Evolutionary conservation across 2,329 filamentous ascomycete species (phyloP), one percentile per base, ranked within the genome.

Genomic region (Fusarium concolor): DNA sequence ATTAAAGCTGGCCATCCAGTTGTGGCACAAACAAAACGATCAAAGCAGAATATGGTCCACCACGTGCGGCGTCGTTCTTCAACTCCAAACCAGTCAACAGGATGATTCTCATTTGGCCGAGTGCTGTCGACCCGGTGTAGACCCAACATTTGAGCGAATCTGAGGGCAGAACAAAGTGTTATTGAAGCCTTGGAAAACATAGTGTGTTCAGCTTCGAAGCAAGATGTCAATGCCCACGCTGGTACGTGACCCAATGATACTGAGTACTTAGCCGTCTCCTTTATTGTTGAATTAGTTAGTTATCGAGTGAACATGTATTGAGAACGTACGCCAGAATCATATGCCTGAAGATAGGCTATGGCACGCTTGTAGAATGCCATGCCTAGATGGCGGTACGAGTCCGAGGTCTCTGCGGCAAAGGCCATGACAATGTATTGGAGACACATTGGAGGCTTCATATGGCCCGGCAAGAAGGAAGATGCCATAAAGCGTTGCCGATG

Each of bases 11-110:
- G 57, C 59, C 59, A 62, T 47, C 57, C 59, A 18, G 59, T 62
- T 26, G 59, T 62, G 15, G 59, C 59, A 39, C 31, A 62, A 11
- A 54, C 60, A 20, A 62, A 62, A 3, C 59, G 37, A 45, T 62
- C 59, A 22, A 62, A 62, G 28, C 59, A 62, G 37, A 62, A 62
- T 39, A 62, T 62, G 10, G 59, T 62, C 59, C 59, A 62, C 59
- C 59, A 62, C 9, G 57, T 62, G 6, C 57, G 59, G 5, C 59
- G 59, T 9, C n/a, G 42, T 18, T 62, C 57, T 11, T 62, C 59
- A 10, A 62, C 15, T 17, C 29, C 31, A 26, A 56, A 62, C 42
- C 42, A 62, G 31, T 62, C 59, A 26, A 15, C 8, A 10, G 10
- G 6, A 3, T 26, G n/a, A 8, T 12, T 24, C 6, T 9, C 11